Conservation (phyloP, 768 basidiomycete genomes). For the Xerocomellus dryophilus region DNA sequence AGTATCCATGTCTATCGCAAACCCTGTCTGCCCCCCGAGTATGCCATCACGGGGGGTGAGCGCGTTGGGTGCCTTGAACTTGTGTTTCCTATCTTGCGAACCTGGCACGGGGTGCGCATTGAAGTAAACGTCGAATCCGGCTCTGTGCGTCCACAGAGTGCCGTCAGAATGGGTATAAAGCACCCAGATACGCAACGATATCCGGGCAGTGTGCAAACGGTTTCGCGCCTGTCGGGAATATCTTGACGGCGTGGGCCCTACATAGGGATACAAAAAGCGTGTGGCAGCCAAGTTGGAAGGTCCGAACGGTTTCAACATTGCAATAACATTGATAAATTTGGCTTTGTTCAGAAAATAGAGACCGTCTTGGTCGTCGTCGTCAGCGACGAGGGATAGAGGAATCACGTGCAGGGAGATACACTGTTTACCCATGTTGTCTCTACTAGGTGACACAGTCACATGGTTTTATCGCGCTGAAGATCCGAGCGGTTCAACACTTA, state of each 20-base stretch:
- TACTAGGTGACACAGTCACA: too few relatives aligned
- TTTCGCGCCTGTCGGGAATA: slow-evolving; percentile 63
- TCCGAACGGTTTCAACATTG: slow-evolving; percentile 64
- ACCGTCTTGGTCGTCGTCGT: not conserved
- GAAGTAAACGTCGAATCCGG: slow-evolving; percentile 70
- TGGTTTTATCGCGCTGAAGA: too few relatives aligned
- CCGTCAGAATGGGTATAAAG: not conserved
- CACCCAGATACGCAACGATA: slow-evolving; percentile 52
- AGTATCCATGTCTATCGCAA: slow-evolving; percentile 62
- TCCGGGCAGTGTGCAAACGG: slow-evolving; percentile 63
- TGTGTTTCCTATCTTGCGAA: slow-evolving; percentile 48
- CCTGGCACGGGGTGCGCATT: slow-evolving; percentile 57
- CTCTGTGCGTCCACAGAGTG: slow-evolving; percentile 54
- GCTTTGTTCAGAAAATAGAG: too few relatives aligned
- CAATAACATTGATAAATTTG: slow-evolving; percentile 51
- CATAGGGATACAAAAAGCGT: slow-evolving; percentile 67
- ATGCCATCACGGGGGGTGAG: slow-evolving; percentile 70
- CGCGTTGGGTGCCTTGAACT: slow-evolving; percentile 64
- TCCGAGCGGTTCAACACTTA: too few relatives aligned
- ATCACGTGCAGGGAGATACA: slow-evolving; percentile 14
- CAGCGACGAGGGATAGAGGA: not conserved
- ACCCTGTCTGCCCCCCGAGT: slow-evolving; percentile 69
- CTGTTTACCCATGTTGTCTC: slow-evolving; percentile 20
- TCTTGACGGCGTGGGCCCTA: slow-evolving; percentile 60
- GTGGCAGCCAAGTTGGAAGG: slow-evolving; percentile 62